phyloP scores from a whole-genome alignment of 345 rosid species.

The Anacardium occidentale region DNA sequence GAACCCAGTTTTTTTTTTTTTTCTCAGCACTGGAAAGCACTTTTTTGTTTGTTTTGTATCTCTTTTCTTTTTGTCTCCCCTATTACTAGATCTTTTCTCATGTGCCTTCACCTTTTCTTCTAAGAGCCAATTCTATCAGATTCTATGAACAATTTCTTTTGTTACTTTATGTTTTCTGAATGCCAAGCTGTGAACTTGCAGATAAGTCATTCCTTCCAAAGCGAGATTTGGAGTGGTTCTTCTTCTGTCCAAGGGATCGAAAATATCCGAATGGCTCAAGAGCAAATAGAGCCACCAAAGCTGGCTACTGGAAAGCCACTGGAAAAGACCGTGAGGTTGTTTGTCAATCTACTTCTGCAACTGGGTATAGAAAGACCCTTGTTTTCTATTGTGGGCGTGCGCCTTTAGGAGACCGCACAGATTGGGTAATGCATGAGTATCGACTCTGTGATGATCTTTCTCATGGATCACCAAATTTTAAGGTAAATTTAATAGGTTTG shows the following conservation, averaged over 20 bases:
- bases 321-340: slow-evolving; percentile 78
- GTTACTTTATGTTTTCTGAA: neutral
- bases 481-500: slow-evolving; percentile 32
- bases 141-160: neutral
- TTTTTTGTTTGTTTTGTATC: slow-evolving; percentile 24
- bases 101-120: slow-evolving; percentile 21
- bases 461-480: slow-evolving; percentile 49
- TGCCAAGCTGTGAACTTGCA: slow-evolving; percentile 31
- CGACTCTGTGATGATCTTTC: slow-evolving; percentile 58
- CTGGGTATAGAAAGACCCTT: slow-evolving; percentile 71
- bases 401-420: slow-evolving; percentile 69
- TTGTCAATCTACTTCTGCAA: slow-evolving; percentile 45
- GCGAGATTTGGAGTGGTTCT: slow-evolving; percentile 91
- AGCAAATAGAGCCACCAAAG: slow-evolving; percentile 82
- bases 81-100: slow-evolving; percentile 2
- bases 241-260: slow-evolving; percentile 80
- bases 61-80: slow-evolving; percentile 11
- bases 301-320: slow-evolving; percentile 95
- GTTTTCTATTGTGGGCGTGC: slow-evolving; percentile 83
- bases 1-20: slow-evolving; percentile 27
- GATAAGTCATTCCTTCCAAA: slow-evolving; percentile 77
- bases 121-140: slow-evolving; percentile 14
- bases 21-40: slow-evolving; percentile 28
- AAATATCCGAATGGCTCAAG: slow-evolving; percentile 82
- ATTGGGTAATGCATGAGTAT: slow-evolving; percentile 90